phyloP scores from a whole-genome alignment of 2,329 filamentous ascomycete genomes.

The Hymenoscyphus albidus region DNA sequence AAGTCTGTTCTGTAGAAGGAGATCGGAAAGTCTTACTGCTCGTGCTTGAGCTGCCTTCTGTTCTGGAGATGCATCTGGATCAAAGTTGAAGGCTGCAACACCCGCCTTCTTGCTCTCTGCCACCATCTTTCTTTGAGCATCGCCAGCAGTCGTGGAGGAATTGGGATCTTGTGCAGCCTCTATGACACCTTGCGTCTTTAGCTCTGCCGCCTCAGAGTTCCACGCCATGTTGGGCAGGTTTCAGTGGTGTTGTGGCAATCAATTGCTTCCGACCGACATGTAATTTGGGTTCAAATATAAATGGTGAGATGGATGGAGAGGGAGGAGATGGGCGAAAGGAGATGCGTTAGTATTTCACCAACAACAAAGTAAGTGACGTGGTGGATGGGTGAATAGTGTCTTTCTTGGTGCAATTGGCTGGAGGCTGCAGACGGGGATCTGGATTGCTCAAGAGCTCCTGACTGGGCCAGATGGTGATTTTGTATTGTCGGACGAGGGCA shows the following conservation, averaged over 20 bases:
- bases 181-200: slow-evolving; percentile 76
- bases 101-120: slow-evolving; percentile 77
- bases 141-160: slow-evolving; percentile 62
- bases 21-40: slow-evolving; percentile 54
- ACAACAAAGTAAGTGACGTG: background rate
- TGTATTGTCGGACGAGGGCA: background rate
- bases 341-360: background rate
- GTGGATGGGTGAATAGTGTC: background rate
- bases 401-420: background rate
- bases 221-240: slow-evolving; percentile 25
- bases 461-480: background rate
- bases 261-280: slow-evolving; percentile 16
- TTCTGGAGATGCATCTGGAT: slow-evolving; percentile 77
- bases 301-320: background rate
- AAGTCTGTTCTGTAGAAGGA: background rate
- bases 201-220: slow-evolving; percentile 50
- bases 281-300: slow-evolving; percentile 1
- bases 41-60: slow-evolving; percentile 78
- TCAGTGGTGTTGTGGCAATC: slow-evolving; percentile 14
- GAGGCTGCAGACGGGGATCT: too few relatives aligned
- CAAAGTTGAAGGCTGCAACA: slow-evolving; percentile 75
- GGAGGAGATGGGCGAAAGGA: background rate
- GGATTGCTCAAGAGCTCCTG: background rate
- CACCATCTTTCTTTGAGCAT: slow-evolving; percentile 70
- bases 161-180: slow-evolving; percentile 72